Evolutionary conservation across 495 filamentous ascomycete species (phyloP).

Genomic region (Mycothermus thermophilus): DNA sequence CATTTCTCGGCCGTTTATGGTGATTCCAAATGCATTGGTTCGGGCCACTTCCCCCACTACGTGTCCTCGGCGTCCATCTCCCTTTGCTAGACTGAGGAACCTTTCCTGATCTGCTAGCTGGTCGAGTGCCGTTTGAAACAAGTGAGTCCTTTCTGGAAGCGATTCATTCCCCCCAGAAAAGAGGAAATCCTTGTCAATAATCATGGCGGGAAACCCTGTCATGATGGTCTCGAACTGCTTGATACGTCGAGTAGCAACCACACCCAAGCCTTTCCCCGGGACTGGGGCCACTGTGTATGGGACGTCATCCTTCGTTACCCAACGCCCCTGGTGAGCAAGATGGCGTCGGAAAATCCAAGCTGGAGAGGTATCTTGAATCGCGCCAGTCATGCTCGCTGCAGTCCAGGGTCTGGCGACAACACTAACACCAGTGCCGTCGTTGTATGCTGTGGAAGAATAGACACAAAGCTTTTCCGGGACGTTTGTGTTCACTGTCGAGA

Average conservation of each 20-base stretch:
- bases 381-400: constrained; percentile 15
- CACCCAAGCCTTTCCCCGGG: constrained; percentile 17
- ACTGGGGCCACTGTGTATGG: constrained; percentile 15
- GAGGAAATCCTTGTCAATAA: constrained; percentile 18
- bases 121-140: constrained; percentile 15
- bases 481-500: too few relatives aligned
- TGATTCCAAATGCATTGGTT: constrained; percentile 23
- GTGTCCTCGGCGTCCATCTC: constrained; percentile 30
- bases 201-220: constrained; percentile 14
- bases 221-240: constrained; percentile 18
- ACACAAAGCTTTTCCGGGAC: constrained; percentile 16
- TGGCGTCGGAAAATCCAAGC: constrained; percentile 6
- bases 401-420: constrained; percentile 16
- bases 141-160: constrained; percentile 3
- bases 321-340: constrained; percentile 6
- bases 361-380: constrained; percentile 10
- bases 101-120: constrained; percentile 17
- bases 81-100: constrained; percentile 40
- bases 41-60: constrained; percentile 22
- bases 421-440: constrained; percentile 12
- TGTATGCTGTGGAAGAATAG: constrained; percentile 19
- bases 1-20: constrained; percentile 11
- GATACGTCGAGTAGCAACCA: constrained; percentile 20
- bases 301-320: background rate
- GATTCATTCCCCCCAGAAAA: constrained; percentile 7